Evolutionary conservation across 2,329 filamentous ascomycete species (phyloP), one percentile per base, ranked within the genome.

Genomic region (Pseudogymnoascus destructans): DNA sequence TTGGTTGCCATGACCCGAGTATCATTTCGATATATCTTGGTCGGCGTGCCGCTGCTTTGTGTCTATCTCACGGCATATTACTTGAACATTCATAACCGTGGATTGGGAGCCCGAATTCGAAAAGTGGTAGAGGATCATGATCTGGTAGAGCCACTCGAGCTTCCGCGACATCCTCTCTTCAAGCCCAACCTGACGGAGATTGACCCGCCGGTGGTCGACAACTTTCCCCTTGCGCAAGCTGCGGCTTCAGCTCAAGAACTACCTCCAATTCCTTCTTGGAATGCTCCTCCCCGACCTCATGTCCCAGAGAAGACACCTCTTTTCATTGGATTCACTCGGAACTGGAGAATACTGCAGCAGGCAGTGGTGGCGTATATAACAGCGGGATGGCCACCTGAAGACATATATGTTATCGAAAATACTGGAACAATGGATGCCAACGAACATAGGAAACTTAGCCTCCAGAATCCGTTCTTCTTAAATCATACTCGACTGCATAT

Each of bases 251-350:
- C 65, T 11, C 57, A 46, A 61, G 54, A 69, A 54, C 66, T 70
- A 4, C 74, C 74, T 1, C 70, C 72, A 0, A 71, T 77, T 11
- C 75, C 75, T 0, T 60, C 64, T 21, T 77, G 76, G 70, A 78
- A 78, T 61, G 57, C 66, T 8, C 72, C 75, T 8, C 72, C 75
- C 0, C 65, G 67, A 13, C 62, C 68, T 36, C 69, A 74, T 58
- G 65, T 72, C 3, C 70, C 73, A 64, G 70, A 69, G 57, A 67
- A 70, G 5, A 76, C 79, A 3, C 78, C 79, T 1, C 72, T 83
- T 7, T 71, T 82, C 55, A 79, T 82, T 60, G 77, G 79, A n/a
- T 83, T 82, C 69, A 80, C 79, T 0, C 72, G 78, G 32, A 75
- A 76, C 58, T 80, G 75, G 74, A 74, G 75, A 1, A 70, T 82